phyloP scores from a whole-genome alignment of 129 eudicot species.

The Artemisia tridentata region DNA sequence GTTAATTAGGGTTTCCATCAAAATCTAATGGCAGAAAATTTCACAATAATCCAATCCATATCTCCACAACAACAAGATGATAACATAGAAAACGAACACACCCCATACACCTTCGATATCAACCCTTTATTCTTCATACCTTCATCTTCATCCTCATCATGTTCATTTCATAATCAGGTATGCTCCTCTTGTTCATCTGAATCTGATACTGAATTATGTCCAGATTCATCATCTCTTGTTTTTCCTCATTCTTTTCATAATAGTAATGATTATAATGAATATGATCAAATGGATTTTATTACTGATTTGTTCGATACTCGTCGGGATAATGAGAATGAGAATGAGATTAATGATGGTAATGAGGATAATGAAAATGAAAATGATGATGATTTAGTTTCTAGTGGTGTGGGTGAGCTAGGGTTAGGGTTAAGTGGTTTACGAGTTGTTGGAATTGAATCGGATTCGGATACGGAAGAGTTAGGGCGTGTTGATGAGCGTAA shows the following conservation, averaged over 20 bases:
- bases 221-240: slow-evolving; percentile 30
- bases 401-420: slow-evolving; percentile 40
- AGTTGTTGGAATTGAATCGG: slow-evolving; percentile 57
- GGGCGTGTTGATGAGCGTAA: slow-evolving; percentile 32
- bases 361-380: background rate
- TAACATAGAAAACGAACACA: slow-evolving; percentile 10
- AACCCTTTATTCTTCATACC: slow-evolving; percentile 38
- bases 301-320: slow-evolving; percentile 62
- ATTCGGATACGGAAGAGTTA: slow-evolving; percentile 58
- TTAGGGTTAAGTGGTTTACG: slow-evolving; percentile 68
- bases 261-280: slow-evolving; percentile 41
- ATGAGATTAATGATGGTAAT: slow-evolving; percentile 22
- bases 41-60: background rate
- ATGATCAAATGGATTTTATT: slow-evolving; percentile 63
- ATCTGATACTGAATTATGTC: slow-evolving; percentile 28
- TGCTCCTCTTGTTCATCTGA: slow-evolving; percentile 26
- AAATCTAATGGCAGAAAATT: slow-evolving; percentile 5
- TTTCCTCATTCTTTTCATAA: slow-evolving; percentile 29
- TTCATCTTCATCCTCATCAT: slow-evolving; percentile 25
- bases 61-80: background rate
- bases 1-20: background rate
- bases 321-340: too few relatives aligned
- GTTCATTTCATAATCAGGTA: slow-evolving; percentile 15
- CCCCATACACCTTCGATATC: slow-evolving; percentile 36
- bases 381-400: slow-evolving; percentile 23